phyloP scores from a whole-genome alignment of 495 filamentous ascomycete genomes.

The Penicillium dipodomyicola region DNA sequence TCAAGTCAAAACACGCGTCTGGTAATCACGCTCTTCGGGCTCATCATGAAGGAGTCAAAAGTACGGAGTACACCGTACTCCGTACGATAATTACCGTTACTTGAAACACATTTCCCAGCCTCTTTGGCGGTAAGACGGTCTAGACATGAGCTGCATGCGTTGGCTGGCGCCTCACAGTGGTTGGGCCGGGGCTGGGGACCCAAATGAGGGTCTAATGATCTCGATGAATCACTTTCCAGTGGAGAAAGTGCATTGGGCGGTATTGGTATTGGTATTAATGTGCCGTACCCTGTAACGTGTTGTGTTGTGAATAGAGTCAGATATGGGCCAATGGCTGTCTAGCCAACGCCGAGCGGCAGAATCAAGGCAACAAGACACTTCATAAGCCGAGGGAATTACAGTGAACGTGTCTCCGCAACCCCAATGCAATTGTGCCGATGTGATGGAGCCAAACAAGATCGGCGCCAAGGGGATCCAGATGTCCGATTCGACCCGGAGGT shows the following conservation, averaged over 20 bases:
- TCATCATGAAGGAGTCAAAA: neutral
- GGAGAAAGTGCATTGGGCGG: constrained; percentile 6
- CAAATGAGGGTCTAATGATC: constrained; percentile 9
- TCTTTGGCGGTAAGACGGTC: constrained; percentile 10
- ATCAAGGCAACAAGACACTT: neutral
- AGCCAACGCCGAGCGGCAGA: neutral
- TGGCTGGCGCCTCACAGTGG: constrained; percentile 3
- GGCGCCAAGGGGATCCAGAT: constrained; percentile 21
- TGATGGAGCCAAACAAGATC: constrained; percentile 15
- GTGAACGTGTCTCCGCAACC: constrained; percentile 7
- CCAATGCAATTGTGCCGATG: constrained; percentile 1
- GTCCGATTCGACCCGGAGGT: constrained; percentile 31
- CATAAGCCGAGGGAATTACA: constrained; percentile 6
- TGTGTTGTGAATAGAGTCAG: neutral
- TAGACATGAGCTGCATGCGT: constrained; percentile 9
- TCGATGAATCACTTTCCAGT: constrained; percentile 11
- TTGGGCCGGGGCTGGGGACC: constrained; percentile 8
- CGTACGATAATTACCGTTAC: neutral
- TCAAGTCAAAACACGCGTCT: neutral
- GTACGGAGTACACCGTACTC: neutral
- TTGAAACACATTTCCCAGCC: constrained; percentile 4
- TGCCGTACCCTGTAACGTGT: neutral
- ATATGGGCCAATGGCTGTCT: constrained; percentile 1
- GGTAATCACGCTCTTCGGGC: neutral
- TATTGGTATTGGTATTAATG: neutral